A percentile compares a stretch with the other conserved stretches of the same genome.
Evolutionary conservation across 140 eudicot genomes (phyloP).

Genomic region (Oenanthe javanica): DNA sequence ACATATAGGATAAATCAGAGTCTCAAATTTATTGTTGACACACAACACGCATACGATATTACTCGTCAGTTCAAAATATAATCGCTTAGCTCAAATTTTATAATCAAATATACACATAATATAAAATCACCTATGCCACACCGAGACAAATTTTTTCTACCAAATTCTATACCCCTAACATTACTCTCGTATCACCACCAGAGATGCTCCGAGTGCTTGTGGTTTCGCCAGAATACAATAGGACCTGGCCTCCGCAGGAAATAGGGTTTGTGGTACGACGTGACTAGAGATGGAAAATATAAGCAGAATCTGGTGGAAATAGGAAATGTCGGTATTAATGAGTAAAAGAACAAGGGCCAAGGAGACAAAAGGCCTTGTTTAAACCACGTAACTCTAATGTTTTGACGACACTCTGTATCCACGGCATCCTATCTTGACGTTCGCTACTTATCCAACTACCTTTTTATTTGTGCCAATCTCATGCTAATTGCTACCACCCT

Average conservation of each 20-base stretch:
- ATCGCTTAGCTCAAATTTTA: too few relatives aligned
- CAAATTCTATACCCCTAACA: too few relatives aligned
- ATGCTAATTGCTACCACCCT: not conserved
- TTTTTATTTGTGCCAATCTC: not conserved
- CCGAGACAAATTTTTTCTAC: too few relatives aligned
- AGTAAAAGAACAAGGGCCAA: not conserved
- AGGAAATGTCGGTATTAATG: not conserved
- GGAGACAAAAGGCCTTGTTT: constrained; percentile 22
- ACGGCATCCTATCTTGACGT: not conserved
- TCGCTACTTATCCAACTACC: constrained; percentile 17
- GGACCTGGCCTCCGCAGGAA: not conserved
- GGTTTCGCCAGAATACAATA: too few relatives aligned
- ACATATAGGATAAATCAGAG: too few relatives aligned
- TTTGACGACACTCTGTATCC: constrained; percentile 12
- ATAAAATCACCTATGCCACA: too few relatives aligned
- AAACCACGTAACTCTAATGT: constrained; percentile 18
- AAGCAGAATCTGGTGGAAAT: not conserved
- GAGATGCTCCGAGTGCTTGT: too few relatives aligned
- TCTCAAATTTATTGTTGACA: too few relatives aligned
- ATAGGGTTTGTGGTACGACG: not conserved
- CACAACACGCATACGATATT: too few relatives aligned
- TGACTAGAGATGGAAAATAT: not conserved
- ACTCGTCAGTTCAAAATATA: too few relatives aligned
- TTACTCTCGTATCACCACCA: too few relatives aligned
- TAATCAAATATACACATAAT: too few relatives aligned